Conservation (phyloP, 139 green algal genomes). For the Astrephomene gubernaculifera region DNA sequence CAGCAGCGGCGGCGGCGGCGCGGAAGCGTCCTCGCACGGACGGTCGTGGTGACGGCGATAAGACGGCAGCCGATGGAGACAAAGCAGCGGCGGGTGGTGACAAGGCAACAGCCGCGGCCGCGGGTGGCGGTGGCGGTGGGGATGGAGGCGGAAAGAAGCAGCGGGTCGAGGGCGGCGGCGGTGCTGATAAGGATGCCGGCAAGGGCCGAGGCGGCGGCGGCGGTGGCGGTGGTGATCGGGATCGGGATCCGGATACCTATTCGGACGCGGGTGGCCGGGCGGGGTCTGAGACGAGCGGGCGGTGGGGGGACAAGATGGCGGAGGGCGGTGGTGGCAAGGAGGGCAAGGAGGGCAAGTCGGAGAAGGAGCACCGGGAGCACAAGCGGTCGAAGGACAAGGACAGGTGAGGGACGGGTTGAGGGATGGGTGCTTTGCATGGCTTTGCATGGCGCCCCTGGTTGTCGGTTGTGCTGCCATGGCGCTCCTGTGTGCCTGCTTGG, state of each 20-base stretch:
- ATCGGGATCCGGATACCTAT: neutral
- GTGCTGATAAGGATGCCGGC: neutral
- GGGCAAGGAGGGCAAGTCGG: slow-evolving; percentile 4
- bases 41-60: neutral
- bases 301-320: neutral
- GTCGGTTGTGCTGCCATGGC: no score
- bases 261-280: slow-evolving; percentile 1
- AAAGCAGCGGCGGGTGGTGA: neutral
- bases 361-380: slow-evolving; percentile 34
- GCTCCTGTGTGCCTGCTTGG: no score
- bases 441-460: neutral
- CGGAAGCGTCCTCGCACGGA: slow-evolving; percentile 15
- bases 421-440: neutral
- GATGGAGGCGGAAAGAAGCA: neutral
- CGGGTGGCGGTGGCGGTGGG: neutral
- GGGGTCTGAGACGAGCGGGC: neutral
- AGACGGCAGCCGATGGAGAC: neutral
- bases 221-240: neutral
- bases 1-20: neutral
- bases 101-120: neutral
- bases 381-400: slow-evolving; percentile 39
- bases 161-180: slow-evolving; percentile 7
- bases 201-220: slow-evolving; percentile 17
- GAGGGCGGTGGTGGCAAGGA: neutral
- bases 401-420: neutral